Evolutionary conservation across 371 early-diverging fungal species (phyloP).

Genomic region (Syncephalastrum contaminatum): DNA sequence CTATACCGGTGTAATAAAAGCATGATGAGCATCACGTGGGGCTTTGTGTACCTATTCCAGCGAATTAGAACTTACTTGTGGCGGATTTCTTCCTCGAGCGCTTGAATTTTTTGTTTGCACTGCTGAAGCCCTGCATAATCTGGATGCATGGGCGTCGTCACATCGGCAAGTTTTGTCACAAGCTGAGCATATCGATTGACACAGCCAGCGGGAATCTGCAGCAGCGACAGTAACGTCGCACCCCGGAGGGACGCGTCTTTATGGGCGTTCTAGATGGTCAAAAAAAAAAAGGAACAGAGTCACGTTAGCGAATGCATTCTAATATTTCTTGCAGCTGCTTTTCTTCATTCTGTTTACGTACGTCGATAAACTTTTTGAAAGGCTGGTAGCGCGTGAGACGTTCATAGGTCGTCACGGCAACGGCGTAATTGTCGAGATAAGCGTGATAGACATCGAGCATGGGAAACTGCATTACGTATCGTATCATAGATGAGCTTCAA

Average conservation of each 20-base stretch:
- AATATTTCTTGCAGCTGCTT: conserved; percentile 1
- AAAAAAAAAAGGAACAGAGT: conserved; percentile 4
- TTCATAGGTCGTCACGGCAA: conserved; percentile 42
- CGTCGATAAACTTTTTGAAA: conserved; percentile 49
- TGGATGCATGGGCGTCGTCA: conserved; percentile 40
- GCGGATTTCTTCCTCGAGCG: conserved; percentile 22
- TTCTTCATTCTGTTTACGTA: conserved; percentile 10
- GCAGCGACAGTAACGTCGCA: conserved; percentile 30
- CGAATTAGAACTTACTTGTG: conserved; percentile 26
- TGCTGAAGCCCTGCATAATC: conserved; percentile 32
- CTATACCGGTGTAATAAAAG: conserved; percentile 11
- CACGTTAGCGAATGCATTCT: conserved; percentile 3
- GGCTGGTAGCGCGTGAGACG: conserved; percentile 39
- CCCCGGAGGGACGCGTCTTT: conserved; percentile 23
- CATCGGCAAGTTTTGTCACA: conserved; percentile 27
- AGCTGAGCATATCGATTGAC: conserved; percentile 36
- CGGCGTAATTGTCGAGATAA: conserved; percentile 40
- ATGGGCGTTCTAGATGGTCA: conserved; percentile 15
- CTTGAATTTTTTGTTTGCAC: conserved; percentile 28
- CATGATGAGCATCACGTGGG: neutral
- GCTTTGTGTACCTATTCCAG: conserved; percentile 7
- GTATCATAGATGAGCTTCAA: too few species aligned
- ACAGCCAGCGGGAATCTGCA: conserved; percentile 40
- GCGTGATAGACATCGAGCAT: conserved; percentile 27
- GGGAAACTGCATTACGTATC: conserved; percentile 28